Conservation (phyloP, 2,329 filamentous ascomycete species). For the Neospermospora avenae region DNA sequence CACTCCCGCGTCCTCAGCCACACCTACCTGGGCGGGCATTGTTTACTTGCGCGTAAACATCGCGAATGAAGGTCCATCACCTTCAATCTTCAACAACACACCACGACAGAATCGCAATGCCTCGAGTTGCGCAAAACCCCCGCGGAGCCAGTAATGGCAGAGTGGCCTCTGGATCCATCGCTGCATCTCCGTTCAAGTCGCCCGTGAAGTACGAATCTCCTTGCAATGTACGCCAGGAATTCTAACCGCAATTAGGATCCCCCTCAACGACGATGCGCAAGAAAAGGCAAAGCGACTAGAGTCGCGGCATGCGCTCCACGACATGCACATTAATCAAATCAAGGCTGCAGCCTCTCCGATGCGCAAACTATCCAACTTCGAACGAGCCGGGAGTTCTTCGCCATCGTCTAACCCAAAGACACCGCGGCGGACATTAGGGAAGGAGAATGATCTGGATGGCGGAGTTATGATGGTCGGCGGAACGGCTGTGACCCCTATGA, state of each 20-base stretch:
- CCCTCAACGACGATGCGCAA: constrained; percentile 89
- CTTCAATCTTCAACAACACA: constrained; percentile 1
- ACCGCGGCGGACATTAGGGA: constrained; percentile 41
- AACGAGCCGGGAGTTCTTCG: constrained; percentile 55
- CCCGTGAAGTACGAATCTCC: constrained; percentile 34
- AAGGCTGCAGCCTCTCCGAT: constrained; percentile 74
- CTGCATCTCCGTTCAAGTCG: constrained; percentile 35
- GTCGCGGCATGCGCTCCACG: constrained; percentile 82
- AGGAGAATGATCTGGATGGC: constrained; percentile 47
- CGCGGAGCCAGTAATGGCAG: constrained; percentile 38
- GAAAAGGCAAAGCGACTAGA: constrained; percentile 88
- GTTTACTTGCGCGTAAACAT: too few species aligned
- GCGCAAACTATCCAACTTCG: constrained; percentile 59
- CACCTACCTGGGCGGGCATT: too few species aligned
- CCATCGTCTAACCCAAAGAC: constrained; percentile 56
- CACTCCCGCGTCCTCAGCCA: too few species aligned
- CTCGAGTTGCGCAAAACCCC: constrained; percentile 50
- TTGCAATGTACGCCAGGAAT: not conserved
- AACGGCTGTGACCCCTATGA: constrained; percentile 86
- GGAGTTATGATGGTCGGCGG: constrained; percentile 66
- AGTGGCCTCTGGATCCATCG: constrained; percentile 38
- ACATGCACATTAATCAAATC: constrained; percentile 88
- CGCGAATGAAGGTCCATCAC: not conserved
- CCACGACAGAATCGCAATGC: constrained; percentile 40
- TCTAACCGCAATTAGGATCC: constrained; percentile 59